A percentile compares a stretch with the other conserved stretches of the same genome.
Evolutionary conservation across 495 filamentous ascomycete genomes (phyloP).

Genomic region (Mytilinidion resinicola): DNA sequence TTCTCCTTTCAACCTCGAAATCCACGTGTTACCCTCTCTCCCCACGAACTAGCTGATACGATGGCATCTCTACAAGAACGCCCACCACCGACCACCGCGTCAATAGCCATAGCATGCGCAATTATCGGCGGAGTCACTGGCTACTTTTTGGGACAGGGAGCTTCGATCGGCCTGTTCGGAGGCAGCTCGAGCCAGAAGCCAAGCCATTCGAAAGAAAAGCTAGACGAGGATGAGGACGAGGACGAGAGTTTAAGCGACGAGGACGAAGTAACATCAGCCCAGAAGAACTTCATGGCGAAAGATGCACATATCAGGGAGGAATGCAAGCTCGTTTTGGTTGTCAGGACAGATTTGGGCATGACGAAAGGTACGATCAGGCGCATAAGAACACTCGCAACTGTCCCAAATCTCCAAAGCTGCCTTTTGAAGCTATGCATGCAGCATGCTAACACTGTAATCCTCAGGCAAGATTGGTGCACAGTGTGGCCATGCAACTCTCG

Average conservation of each 20-base stretch:
- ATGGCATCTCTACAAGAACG: conserved; percentile 16
- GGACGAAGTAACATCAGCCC: conserved; percentile 25
- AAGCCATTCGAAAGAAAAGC: neutral
- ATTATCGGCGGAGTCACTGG: conserved; percentile 36
- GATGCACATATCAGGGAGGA: conserved; percentile 56
- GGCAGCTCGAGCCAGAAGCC: conserved; percentile 5
- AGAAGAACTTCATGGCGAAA: conserved; percentile 22
- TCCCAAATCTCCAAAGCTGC: neutral
- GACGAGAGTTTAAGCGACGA: conserved; percentile 21
- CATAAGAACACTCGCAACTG: neutral
- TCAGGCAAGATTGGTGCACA: conserved; percentile 96
- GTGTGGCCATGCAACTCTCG: conserved; percentile 89
- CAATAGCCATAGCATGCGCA: conserved; percentile 36
- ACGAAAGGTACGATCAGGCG: conserved; percentile 63
- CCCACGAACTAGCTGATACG: neutral
- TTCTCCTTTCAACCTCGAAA: too few relatives aligned
- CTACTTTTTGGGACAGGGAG: conserved; percentile 40
- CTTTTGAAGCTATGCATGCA: neutral
- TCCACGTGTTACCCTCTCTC: too few relatives aligned
- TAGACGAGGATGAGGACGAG: conserved; percentile 22
- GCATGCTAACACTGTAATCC: neutral
- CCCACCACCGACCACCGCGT: conserved; percentile 32
- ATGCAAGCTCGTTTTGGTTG: conserved; percentile 89
- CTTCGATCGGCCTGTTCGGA: conserved; percentile 37
- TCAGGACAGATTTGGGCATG: conserved; percentile 92